Percentiles rank a stretch among this genome's conserved stretches.
Conservation (phyloP, 306 rosid genomes). For the Sindora glabra region DNA sequence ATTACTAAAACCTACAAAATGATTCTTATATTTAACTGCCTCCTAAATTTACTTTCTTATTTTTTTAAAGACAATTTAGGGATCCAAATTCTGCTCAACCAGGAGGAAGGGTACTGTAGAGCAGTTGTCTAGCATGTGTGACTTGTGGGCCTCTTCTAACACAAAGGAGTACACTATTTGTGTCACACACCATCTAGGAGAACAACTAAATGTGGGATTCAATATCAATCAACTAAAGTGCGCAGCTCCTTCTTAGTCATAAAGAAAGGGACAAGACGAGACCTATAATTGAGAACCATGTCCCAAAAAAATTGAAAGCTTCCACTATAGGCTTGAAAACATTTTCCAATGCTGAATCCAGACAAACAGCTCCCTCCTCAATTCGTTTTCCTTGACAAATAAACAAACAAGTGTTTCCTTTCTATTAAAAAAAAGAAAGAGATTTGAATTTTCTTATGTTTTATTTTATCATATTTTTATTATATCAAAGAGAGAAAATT, state of each 20-base stretch:
- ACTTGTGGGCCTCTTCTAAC: background rate
- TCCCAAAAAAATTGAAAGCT: background rate
- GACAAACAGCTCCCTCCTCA: background rate
- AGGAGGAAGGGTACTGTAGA: too few relatives aligned
- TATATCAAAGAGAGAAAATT: too few relatives aligned
- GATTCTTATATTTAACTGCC: too few relatives aligned
- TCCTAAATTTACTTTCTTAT: too few relatives aligned
- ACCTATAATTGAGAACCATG: slow-evolving; percentile 18
- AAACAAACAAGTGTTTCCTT: too few relatives aligned
- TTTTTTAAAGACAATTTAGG: too few relatives aligned
- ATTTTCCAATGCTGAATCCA: background rate
- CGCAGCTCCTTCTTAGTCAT: background rate
- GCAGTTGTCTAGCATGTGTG: background rate
- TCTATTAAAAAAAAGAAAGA: background rate
- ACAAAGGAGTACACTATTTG: background rate
- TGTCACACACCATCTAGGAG: background rate
- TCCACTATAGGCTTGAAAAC: too few relatives aligned
- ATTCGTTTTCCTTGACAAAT: background rate
- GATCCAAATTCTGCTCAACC: too few relatives aligned
- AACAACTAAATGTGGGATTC: slow-evolving; percentile 2
- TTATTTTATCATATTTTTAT: too few relatives aligned
- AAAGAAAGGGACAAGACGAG: slow-evolving; percentile 21
- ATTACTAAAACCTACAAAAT: too few relatives aligned
- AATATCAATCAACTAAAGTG: slow-evolving; percentile 9
- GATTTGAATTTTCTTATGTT: too few relatives aligned